Conservation (phyloP, 2,329 filamentous ascomycete species). For the Cyanodermella asteris region DNA sequence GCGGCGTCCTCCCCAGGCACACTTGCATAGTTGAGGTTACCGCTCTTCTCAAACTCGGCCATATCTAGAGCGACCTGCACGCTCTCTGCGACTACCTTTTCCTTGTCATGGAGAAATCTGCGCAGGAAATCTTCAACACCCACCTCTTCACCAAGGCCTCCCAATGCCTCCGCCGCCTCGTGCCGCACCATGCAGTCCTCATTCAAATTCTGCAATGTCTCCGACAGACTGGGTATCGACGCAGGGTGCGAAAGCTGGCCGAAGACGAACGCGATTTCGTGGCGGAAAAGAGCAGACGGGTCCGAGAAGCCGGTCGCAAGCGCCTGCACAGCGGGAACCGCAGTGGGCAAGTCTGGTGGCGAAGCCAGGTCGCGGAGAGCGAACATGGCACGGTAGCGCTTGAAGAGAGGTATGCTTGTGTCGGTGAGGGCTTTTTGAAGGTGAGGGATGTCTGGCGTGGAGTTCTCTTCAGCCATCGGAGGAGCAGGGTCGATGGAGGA, state of each 20-base stretch:
- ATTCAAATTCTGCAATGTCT: slow-evolving; percentile 51
- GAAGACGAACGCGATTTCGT: slow-evolving; percentile 97
- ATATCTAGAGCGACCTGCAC: slow-evolving; percentile 91
- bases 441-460: slow-evolving; percentile 43
- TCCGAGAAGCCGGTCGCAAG: slow-evolving; percentile 72
- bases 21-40: slow-evolving; percentile 75
- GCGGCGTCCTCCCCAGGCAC: slow-evolving; percentile 37
- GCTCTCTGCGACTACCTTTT: slow-evolving; percentile 85
- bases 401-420: slow-evolving; percentile 57
- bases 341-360: slow-evolving; percentile 74
- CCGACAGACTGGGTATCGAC: slow-evolving; percentile 76
- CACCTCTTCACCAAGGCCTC: slow-evolving; percentile 78
- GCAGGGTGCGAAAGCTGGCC: slow-evolving; percentile 89
- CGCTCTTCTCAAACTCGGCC: slow-evolving; percentile 86
- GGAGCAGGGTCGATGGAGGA: slow-evolving; percentile 89
- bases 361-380: slow-evolving; percentile 85
- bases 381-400: slow-evolving; percentile 95
- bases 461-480: slow-evolving; percentile 49
- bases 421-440: slow-evolving; percentile 63
- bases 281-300: slow-evolving; percentile 76
- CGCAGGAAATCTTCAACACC: slow-evolving; percentile 74
- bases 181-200: slow-evolving; percentile 95
- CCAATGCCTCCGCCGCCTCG: slow-evolving; percentile 88
- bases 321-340: slow-evolving; percentile 65
- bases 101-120: slow-evolving; percentile 69